Evolutionary conservation across 2,329 filamentous ascomycete species (phyloP).

Genomic region (Hawksworthiomyces lignivorus): DNA sequence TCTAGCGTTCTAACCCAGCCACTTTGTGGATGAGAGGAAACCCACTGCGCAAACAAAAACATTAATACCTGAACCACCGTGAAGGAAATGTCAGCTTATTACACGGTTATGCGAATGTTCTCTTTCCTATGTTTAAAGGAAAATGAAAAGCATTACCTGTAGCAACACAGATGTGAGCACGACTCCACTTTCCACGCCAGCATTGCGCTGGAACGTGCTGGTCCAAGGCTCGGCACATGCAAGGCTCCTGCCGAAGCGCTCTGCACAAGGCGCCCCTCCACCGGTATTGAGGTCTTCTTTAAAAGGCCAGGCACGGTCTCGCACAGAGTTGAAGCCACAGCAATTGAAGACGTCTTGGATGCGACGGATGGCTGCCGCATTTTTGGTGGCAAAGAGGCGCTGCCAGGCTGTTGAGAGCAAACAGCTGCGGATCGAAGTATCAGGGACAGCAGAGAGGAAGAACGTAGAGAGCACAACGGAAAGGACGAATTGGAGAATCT

Average conservation of each 20-base stretch:
- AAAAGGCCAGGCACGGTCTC: slow-evolving; percentile 59
- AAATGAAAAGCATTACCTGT: slow-evolving; percentile 34
- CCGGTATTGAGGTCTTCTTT: slow-evolving; percentile 17
- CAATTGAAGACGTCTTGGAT: slow-evolving; percentile 62
- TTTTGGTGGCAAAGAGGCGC: slow-evolving; percentile 41
- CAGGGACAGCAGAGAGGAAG: slow-evolving; percentile 27
- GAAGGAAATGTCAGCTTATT: too few species aligned
- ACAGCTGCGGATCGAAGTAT: slow-evolving; percentile 36
- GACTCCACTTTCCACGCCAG: slow-evolving; percentile 48
- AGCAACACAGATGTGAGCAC: slow-evolving; percentile 45
- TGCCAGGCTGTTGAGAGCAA: slow-evolving; percentile 50
- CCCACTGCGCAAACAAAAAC: neutral
- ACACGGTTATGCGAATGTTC: too few species aligned
- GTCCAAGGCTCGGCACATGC: slow-evolving; percentile 51
- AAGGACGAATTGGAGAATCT: slow-evolving; percentile 20
- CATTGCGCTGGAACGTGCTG: slow-evolving; percentile 42
- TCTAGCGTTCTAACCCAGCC: neutral
- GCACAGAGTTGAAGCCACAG: slow-evolving; percentile 53
- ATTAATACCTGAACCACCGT: slow-evolving; percentile 46
- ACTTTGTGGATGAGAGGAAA: neutral
- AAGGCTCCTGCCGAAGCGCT: slow-evolving; percentile 33
- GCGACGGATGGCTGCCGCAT: slow-evolving; percentile 40
- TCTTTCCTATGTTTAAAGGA: too few species aligned
- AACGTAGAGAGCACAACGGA: slow-evolving; percentile 38
- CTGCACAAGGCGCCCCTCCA: slow-evolving; percentile 31